Conservation (phyloP, 1,284 basidiomycete genomes). For the Trichosporon ovoides region DNA sequence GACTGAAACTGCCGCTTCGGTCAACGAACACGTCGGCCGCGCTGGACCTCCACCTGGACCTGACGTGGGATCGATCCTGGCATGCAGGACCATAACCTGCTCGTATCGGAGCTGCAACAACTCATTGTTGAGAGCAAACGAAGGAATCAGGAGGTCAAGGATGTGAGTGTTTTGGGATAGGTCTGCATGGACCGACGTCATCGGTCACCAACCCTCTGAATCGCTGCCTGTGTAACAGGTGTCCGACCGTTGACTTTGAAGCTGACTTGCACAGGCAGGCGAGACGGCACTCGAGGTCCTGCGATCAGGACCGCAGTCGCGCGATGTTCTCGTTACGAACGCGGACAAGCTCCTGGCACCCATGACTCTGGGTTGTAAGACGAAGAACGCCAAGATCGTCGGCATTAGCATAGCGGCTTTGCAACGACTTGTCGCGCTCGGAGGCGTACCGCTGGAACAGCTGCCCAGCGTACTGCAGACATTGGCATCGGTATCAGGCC, state of each 20-base stretch:
- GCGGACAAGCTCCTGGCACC: slow-evolving; percentile 77
- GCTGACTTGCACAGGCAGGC: slow-evolving; percentile 54
- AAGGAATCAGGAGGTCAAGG: slow-evolving; percentile 74
- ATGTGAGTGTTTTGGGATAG: no score
- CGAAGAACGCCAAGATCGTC: slow-evolving; percentile 88
- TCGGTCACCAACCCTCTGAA: no score
- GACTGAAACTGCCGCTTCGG: no score
- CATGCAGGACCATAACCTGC: slow-evolving; percentile 45
- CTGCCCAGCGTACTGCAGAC: slow-evolving; percentile 73
- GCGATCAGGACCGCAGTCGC: slow-evolving; percentile 61
- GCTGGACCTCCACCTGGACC: neutral
- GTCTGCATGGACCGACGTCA: no score
- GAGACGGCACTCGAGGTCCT: slow-evolving; percentile 77
- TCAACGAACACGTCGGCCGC: neutral
- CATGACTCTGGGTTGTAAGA: slow-evolving; percentile 88
- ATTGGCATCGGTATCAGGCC: slow-evolving; percentile 77
- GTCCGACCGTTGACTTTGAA: no score
- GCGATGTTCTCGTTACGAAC: slow-evolving; percentile 54
- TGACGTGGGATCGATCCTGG: neutral
- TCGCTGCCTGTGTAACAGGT: no score
- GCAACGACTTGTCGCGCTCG: slow-evolving; percentile 81
- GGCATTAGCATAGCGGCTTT: slow-evolving; percentile 85
- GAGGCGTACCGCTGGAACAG: slow-evolving; percentile 63
- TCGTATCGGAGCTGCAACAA: slow-evolving; percentile 55
- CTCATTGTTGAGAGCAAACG: slow-evolving; percentile 72